These are phyloP conservation scores for Citrullus mucosospermus DNA, from an alignment of 306 rosid genomes.

Conservation along the genomic window DNA sequence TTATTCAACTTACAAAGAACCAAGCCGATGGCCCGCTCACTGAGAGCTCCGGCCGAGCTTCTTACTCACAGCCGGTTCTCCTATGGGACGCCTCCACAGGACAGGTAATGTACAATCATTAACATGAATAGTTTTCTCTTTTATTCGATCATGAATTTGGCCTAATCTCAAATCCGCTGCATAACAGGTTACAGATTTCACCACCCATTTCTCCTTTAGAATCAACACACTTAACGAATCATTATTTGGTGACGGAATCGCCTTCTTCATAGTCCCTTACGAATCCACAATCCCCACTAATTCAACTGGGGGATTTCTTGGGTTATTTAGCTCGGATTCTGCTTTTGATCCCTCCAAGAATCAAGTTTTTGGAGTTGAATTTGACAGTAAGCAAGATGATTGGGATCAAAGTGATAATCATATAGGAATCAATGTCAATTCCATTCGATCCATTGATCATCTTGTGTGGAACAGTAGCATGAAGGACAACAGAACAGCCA, in stretches of 20 bases:
- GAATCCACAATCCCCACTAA: slow-evolving; percentile 28
- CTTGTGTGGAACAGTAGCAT: slow-evolving; percentile 38
- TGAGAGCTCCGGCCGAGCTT: slow-evolving; percentile 48
- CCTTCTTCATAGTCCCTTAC: slow-evolving; percentile 56
- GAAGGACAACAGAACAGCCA: slow-evolving; percentile 27
- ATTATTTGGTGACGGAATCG: slow-evolving; percentile 38
- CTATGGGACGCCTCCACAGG: slow-evolving; percentile 39
- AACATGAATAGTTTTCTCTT: not conserved
- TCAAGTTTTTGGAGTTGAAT: slow-evolving; percentile 58
- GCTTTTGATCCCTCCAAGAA: slow-evolving; percentile 22
- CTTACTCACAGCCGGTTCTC: slow-evolving; percentile 27
- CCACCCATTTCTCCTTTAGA: slow-evolving; percentile 58
- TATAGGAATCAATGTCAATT: slow-evolving; percentile 53
- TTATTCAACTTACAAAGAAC: slow-evolving; percentile 53
- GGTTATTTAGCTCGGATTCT: slow-evolving; percentile 20
- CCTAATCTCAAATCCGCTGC: not conserved
- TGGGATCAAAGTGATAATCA: slow-evolving; percentile 63
- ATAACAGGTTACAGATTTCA: slow-evolving; percentile 19
- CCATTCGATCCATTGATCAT: slow-evolving; percentile 30
- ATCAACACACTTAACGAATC: slow-evolving; percentile 12
- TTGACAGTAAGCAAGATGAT: slow-evolving; percentile 25
- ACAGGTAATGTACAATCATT: not conserved
- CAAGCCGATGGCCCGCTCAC: slow-evolving; percentile 23
- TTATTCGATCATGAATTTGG: not conserved
- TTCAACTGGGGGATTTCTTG: slow-evolving; percentile 55